A percentile compares a stretch with the other conserved stretches of the same genome.
These are phyloP conservation scores for Ceratocystis alfenasii DNA, from an alignment of 2,329 filamentous ascomycete species.

Conservation along the genomic window DNA sequence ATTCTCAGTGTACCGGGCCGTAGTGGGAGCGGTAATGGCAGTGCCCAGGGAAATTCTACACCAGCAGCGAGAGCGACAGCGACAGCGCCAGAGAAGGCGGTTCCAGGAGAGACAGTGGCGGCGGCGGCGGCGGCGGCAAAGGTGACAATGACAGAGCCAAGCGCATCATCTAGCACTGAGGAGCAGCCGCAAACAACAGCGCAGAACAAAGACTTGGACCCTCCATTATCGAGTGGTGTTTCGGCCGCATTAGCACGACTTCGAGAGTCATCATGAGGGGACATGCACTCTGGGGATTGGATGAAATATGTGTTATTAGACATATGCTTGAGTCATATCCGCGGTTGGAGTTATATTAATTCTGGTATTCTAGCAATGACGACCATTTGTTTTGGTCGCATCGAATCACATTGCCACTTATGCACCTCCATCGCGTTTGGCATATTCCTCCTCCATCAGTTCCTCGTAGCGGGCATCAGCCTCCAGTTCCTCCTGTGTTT, in stretches of 20 bases:
- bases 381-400: too few relatives aligned
- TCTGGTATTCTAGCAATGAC: too few relatives aligned
- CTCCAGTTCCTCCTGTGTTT: constrained; percentile 39
- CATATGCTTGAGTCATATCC: background rate
- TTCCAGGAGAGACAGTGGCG: background rate
- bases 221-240: constrained; percentile 43
- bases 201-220: constrained; percentile 24
- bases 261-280: constrained; percentile 30
- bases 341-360: background rate
- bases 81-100: background rate
- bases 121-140: background rate
- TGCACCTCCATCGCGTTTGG: constrained; percentile 42
- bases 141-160: background rate
- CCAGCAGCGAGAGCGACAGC: background rate
- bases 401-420: constrained; percentile 25
- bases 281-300: background rate
- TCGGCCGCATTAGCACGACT: constrained; percentile 50
- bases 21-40: background rate
- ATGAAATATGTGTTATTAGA: background rate
- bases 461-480: constrained; percentile 42
- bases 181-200: constrained; percentile 30
- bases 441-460: constrained; percentile 44
- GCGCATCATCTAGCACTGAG: background rate
- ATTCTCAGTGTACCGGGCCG: constrained; percentile 18
- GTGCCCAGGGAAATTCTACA: background rate